These are phyloP conservation scores for Trichophyton rubrum DNA, from an alignment of 2,329 filamentous ascomycete species.

Conservation along the genomic window DNA sequence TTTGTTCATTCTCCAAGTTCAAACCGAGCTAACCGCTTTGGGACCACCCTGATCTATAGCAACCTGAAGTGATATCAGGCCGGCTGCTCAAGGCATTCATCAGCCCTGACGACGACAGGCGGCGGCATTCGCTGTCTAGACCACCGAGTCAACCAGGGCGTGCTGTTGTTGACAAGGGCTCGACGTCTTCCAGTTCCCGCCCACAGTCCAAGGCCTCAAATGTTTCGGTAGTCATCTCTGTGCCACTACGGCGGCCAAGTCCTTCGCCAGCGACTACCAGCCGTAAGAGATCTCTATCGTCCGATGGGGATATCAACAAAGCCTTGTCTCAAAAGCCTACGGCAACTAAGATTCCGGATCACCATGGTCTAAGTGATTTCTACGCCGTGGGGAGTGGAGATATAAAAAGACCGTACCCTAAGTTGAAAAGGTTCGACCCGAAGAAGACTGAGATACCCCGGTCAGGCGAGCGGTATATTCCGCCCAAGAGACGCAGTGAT, in stretches of 20 bases:
- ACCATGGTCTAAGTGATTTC: neutral
- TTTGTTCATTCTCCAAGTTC: neutral
- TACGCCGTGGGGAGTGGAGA: neutral
- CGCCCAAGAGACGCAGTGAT: neutral
- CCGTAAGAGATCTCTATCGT: neutral
- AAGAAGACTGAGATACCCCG: neutral
- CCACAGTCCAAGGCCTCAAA: neutral
- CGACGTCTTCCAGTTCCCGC: neutral
- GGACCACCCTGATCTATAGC: neutral
- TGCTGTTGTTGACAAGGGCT: too few species aligned
- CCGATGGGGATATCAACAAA: neutral
- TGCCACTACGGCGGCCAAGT: neutral
- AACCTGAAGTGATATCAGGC: neutral
- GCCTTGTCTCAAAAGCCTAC: neutral
- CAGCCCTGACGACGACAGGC: too few species aligned
- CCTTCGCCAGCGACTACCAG: neutral
- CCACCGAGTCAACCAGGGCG: neutral
- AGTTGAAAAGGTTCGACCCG: neutral
- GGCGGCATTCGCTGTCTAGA: too few species aligned
- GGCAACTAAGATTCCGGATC: neutral
- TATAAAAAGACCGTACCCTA: neutral
- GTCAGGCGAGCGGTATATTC: neutral
- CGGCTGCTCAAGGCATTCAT: neutral
- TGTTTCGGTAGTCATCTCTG: neutral
- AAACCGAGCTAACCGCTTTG: neutral